Evolutionary conservation across 805 yeast genomes (phyloP).

Genomic region (Kockiozyma suomiensis): DNA sequence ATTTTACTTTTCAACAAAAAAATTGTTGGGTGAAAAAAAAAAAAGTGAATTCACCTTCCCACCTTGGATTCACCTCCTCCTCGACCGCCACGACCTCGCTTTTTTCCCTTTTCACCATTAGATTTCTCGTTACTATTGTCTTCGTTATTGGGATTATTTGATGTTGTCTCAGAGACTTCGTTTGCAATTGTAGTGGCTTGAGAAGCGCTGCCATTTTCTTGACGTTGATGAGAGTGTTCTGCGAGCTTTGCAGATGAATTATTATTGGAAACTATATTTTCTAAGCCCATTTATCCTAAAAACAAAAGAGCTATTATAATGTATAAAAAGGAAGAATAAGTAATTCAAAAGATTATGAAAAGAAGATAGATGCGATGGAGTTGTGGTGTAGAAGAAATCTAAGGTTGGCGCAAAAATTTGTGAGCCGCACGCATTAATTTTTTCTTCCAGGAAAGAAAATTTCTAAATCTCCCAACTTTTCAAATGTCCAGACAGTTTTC

Average conservation of each 20-base stretch:
- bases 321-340: no score
- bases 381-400: not conserved
- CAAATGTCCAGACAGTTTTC: no score
- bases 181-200: not conserved
- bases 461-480: slow-evolving; percentile 1
- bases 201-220: no score
- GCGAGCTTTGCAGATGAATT: no score
- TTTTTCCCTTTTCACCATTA: not conserved
- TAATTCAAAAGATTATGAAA: no score
- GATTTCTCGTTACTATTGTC: not conserved
- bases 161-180: no score
- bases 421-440: slow-evolving; percentile 7
- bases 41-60: slow-evolving; percentile 26
- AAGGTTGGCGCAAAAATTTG: not conserved
- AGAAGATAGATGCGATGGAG: no score
- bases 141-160: no score
- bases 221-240: no score
- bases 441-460: not conserved
- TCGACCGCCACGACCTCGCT: not conserved
- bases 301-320: no score
- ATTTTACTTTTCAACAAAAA: no score
- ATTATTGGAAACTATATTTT: not conserved
- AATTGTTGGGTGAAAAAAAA: not conserved
- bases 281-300: not conserved
- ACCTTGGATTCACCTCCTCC: slow-evolving; percentile 18